These are phyloP conservation scores for Hyphochytrium catenoides DNA, from an alignment of 352 stramenopile genomes.

Conservation along the genomic window DNA sequence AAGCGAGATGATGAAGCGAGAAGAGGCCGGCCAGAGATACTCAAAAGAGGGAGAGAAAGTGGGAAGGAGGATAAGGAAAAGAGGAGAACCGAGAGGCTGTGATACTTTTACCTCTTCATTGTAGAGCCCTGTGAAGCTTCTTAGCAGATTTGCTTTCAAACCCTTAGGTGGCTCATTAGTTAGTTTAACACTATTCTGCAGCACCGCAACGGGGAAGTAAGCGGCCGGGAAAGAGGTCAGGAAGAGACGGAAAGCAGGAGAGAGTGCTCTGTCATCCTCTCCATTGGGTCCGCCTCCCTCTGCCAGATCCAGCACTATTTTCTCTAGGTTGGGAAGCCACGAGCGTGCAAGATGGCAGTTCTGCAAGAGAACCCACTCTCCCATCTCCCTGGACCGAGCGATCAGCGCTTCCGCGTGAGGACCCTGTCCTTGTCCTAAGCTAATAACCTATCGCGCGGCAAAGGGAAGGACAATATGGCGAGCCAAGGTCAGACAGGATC, in stretches of 20 bases:
- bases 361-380: slow-evolving; percentile 79
- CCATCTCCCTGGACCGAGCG: slow-evolving; percentile 33
- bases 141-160: slow-evolving; percentile 59
- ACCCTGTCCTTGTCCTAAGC: slow-evolving; percentile 71
- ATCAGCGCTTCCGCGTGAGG: slow-evolving; percentile 70
- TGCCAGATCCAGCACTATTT: slow-evolving; percentile 59
- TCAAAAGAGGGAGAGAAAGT: too few relatives aligned
- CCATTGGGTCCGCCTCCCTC: slow-evolving; percentile 14
- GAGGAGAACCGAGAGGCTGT: too few relatives aligned
- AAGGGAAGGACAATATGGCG: too few relatives aligned
- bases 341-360: slow-evolving; percentile 82
- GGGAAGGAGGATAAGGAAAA: too few relatives aligned
- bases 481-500: too few relatives aligned
- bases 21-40: too few relatives aligned
- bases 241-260: slow-evolving; percentile 63
- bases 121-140: too few relatives aligned
- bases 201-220: slow-evolving; percentile 74
- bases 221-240: slow-evolving; percentile 69
- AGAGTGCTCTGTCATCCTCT: slow-evolving; percentile 21
- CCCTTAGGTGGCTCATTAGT: slow-evolving; percentile 77
- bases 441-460: slow-evolving; percentile 44
- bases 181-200: slow-evolving; percentile 78
- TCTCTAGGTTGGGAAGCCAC: slow-evolving; percentile 77
- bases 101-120: too few relatives aligned
- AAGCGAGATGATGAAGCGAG: too few relatives aligned